Base-by-base conservation (phyloP, 208 protist species). In the Trypanosoma rangeli region DNA sequence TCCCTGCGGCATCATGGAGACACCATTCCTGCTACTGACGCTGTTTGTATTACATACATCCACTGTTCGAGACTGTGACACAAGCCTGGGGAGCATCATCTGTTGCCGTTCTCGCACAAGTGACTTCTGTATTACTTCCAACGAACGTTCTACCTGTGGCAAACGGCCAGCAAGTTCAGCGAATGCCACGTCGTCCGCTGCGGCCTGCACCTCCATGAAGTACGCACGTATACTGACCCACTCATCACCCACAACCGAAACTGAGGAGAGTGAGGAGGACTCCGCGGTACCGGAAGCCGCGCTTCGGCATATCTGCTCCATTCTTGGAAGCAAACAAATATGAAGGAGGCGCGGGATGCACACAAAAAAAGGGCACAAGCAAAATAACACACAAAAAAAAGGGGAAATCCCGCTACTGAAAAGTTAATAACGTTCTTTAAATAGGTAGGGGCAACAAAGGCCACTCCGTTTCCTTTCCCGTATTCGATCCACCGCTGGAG, bases 221-320 rank as follows among this genome's bases (percentile, higher is more conserved):
- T 80, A 90, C 8, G 76, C 69, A 58, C 80, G 82, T 53, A 87
- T 68, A 39, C 78, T 72, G 56, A 80, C 48, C 85, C 85, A 90
- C 50, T 80, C 66, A 31, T 76, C 52, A 62, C 78, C 68, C n/a
- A 82, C 62, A 56, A 52, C 28, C 26, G 29, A 49, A 73, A 68
- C 65, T 22, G 35, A 28, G 37, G 58, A 66, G 64, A 52, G 31
- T 8, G 64, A 48, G 13, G 55, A 10, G 31, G 16, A 16, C 37
- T 39, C 35, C 5, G 37, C 26, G 42, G 42, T 35, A 22, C 9
- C 24, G n/a, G 39, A 42, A 24, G 31, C 58, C 8, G 26, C 68
- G 1, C 16, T 16, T 22, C 5, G 12, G 5, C 31, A 20, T 24
- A 33, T 72, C 35, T 24, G 7, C 10, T n/a, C 13, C 67, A 72